Conservation (phyloP, 2,329 filamentous ascomycete species). For the Corniculantispora saksenae region DNA sequence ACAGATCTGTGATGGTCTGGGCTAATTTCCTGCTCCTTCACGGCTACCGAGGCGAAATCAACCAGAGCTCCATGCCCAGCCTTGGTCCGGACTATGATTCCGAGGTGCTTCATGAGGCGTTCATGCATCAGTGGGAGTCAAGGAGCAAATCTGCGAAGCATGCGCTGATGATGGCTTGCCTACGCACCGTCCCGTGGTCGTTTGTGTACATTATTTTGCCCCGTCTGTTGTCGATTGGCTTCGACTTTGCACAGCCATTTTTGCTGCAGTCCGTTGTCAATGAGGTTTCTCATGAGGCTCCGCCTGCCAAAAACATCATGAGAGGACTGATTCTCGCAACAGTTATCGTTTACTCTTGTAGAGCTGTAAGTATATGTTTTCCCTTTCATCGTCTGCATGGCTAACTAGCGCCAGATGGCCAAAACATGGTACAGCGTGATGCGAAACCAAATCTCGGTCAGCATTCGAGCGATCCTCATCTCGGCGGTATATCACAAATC, state of each 20-base stretch:
- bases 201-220: slow-evolving; percentile 8
- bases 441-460: neutral
- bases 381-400: too few relatives aligned
- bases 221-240: slow-evolving; percentile 1
- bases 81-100: neutral
- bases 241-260: slow-evolving; percentile 15
- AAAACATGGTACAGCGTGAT: slow-evolving; percentile 6
- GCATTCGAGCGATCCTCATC: neutral
- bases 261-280: slow-evolving; percentile 5
- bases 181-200: neutral
- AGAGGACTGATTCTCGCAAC: slow-evolving; percentile 8
- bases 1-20: slow-evolving; percentile 7
- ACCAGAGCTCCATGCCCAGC: neutral
- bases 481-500: slow-evolving; percentile 11
- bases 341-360: slow-evolving; percentile 1
- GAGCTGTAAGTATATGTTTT: neutral
- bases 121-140: neutral
- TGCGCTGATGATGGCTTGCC: neutral
- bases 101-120: neutral
- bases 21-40: neutral
- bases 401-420: neutral
- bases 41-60: slow-evolving; percentile 1
- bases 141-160: neutral
- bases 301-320: neutral
- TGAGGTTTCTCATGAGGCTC: neutral